Evolutionary conservation across 306 rosid species (phyloP).

Genomic region (Acacia acuminata): DNA sequence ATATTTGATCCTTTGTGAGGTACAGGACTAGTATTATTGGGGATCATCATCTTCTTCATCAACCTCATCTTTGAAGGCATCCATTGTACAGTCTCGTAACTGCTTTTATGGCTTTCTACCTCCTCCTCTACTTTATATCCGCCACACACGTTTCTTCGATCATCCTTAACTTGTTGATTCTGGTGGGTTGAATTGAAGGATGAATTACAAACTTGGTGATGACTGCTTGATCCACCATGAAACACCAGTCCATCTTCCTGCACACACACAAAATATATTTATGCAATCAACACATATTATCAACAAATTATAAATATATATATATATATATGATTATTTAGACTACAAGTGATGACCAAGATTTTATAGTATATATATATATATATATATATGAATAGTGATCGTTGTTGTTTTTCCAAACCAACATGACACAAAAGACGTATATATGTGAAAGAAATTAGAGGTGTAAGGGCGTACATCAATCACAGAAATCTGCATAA

Average conservation of each 20-base stretch:
- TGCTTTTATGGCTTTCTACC: slow-evolving; percentile 14
- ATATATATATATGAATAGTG: neutral
- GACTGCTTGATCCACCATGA: slow-evolving; percentile 42
- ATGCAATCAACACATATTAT: neutral
- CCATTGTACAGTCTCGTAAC: slow-evolving; percentile 57
- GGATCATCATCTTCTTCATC: slow-evolving; percentile 62
- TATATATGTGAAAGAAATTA: neutral
- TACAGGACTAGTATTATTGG: neutral
- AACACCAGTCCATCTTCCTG: slow-evolving; percentile 32
- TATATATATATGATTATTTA: neutral
- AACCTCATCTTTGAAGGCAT: slow-evolving; percentile 78
- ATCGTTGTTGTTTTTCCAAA: neutral
- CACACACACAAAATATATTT: neutral
- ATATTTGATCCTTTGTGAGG: slow-evolving; percentile 20
- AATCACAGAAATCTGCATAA: neutral
- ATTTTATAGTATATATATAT: neutral
- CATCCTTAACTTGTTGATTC: slow-evolving; percentile 31
- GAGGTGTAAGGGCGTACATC: neutral
- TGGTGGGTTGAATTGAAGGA: slow-evolving; percentile 23
- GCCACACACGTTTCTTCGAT: slow-evolving; percentile 11
- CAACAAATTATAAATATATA: neutral
- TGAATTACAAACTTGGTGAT: slow-evolving; percentile 1
- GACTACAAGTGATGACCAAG: neutral
- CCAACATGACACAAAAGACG: neutral
- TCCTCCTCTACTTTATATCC: slow-evolving; percentile 7